Evolutionary conservation across 139 green algal species (phyloP).

Genomic region (Tetraselmis chui): DNA sequence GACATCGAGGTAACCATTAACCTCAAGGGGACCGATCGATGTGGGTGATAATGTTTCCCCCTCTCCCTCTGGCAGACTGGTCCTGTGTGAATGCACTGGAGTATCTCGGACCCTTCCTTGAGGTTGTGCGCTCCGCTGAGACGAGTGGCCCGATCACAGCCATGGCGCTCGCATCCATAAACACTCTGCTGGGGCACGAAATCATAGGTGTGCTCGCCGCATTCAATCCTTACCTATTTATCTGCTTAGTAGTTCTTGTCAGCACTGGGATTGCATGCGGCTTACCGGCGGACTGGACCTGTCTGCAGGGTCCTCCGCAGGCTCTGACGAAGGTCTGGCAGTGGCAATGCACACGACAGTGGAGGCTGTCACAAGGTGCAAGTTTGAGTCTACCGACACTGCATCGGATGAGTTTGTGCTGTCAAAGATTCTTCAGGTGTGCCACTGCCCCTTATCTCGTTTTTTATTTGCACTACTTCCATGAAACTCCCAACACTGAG

Average conservation of each 20-base stretch:
- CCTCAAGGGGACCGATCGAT: too few relatives aligned
- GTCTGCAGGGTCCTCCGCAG: too few relatives aligned
- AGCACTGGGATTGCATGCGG: too few relatives aligned
- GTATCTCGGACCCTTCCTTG: constrained; percentile 87
- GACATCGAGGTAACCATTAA: too few relatives aligned
- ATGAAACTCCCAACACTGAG: too few relatives aligned
- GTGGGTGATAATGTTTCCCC: too few relatives aligned
- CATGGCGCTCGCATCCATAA: constrained; percentile 71
- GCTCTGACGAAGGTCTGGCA: constrained; percentile 39
- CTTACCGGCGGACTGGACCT: too few relatives aligned
- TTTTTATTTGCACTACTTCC: too few relatives aligned
- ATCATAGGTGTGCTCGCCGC: constrained; percentile 61
- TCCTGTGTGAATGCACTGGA: constrained; percentile 59
- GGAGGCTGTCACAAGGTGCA: constrained; percentile 82
- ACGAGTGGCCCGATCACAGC: constrained; percentile 86
- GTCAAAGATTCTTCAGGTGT: constrained; percentile 83
- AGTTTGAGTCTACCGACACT: constrained; percentile 87
- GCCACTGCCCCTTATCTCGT: neutral
- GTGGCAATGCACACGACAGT: constrained; percentile 75
- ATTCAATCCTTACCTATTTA: too few relatives aligned
- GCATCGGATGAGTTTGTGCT: constrained; percentile 91
- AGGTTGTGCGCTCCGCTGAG: constrained; percentile 77
- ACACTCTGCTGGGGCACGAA: constrained; percentile 65
- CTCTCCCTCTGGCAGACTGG: constrained; percentile 75
- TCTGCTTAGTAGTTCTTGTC: too few relatives aligned